Evolutionary conservation across 345 rosid genomes (phyloP).

Genomic region (Litchi chinensis): DNA sequence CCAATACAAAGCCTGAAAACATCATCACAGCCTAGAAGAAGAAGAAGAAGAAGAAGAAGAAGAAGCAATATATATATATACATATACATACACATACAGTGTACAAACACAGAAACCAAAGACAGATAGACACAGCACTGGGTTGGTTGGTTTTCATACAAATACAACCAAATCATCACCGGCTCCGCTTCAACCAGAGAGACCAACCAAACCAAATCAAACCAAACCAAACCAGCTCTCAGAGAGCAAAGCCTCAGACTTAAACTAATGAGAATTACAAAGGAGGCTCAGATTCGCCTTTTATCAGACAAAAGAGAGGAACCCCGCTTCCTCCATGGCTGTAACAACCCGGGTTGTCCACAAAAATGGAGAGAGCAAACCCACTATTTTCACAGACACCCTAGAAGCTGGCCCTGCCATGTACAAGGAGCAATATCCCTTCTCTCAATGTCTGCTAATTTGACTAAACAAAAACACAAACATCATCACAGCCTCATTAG

Average conservation of each 20-base stretch:
- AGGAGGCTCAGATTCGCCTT: conserved; percentile 19
- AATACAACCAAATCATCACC: neutral
- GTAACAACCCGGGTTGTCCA: neutral
- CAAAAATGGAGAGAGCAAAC: neutral
- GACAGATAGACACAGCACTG: neutral
- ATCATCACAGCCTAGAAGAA: conserved; percentile 9
- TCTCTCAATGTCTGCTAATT: neutral
- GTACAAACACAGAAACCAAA: neutral
- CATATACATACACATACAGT: neutral
- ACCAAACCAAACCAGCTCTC: neutral
- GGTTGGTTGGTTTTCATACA: neutral
- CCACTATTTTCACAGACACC: neutral
- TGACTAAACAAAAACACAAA: neutral
- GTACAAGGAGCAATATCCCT: neutral
- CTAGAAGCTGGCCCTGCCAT: conserved; percentile 4
- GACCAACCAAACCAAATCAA: neutral
- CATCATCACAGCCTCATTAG: neutral
- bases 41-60: conserved; percentile 2
- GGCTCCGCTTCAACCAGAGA: neutral
- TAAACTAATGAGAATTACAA: conserved; percentile 2
- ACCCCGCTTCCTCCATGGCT: conserved; percentile 4
- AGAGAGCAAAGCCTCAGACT: conserved; percentile 5
- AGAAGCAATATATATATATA: neutral
- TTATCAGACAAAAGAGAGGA: neutral
- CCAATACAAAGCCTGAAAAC: conserved; percentile 1